Evolutionary conservation across 1,284 basidiomycete genomes (phyloP), one percentile per base, ranked within the genome.

Genomic region (Volvariella surrecta): DNA sequence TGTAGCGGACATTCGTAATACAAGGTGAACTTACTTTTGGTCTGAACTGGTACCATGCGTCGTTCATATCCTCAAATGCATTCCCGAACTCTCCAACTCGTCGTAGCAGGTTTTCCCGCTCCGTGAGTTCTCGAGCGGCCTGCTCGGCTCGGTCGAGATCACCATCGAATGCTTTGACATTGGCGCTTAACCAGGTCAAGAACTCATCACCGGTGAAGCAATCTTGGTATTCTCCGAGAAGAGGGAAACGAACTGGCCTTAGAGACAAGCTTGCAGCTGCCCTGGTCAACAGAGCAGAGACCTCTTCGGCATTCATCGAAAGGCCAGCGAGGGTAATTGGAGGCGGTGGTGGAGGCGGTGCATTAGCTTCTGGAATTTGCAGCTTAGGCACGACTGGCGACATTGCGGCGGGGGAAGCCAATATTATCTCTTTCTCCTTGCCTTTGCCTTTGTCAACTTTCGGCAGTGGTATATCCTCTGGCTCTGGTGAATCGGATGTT

Each of bases 161-260:
- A 11, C 79, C 83, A 16, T 74, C 77, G 50, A 89, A 77, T 8
- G 72, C 83, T 48, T 76, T 70, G 3, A 89, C 73, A 49, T 82
- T 79, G 46, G 74, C 72, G 47, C 74, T 74, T 42, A 91, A 61
- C 86, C 86, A 91, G 21, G 70, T 68, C 13, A 81, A 81, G 49
- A 90, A 78, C 49, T 90, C 88, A 34, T 87, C 84, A 40, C 88
- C 88, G 3, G 77, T 80, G 59, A 92, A 92, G 48, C 85, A 86
- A 51, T 89, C 83, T 17, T 81, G 76, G 53, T 93, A 93, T 59
- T 90, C 88, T 19, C 90, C 90, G n/a, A 94, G 61, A 17, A 94
- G 69, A 1, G 89, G 84, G 64, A 89, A 81, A 40, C 78, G 82
- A 46, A 83, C 74, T 24, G 78, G 67, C 48, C 74, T 77, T 47